phyloP scores from a whole-genome alignment of 108 stramenopile species.

The Conticribra guillardii region DNA sequence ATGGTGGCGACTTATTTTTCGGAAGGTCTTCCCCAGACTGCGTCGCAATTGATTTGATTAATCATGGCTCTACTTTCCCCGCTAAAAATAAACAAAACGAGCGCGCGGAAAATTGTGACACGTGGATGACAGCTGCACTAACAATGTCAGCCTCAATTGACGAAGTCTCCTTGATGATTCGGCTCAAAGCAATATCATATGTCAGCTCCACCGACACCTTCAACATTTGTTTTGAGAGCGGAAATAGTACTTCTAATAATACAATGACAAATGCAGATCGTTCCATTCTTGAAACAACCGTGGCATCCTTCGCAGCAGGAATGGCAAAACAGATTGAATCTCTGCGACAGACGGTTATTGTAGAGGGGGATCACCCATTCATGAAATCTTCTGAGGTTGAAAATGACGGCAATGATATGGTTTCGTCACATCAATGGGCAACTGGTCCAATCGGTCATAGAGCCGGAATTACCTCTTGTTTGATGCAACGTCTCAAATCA shows the following conservation, averaged over 20 bases:
- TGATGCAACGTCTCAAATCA: conserved; percentile 63
- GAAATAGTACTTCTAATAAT: conserved; percentile 1
- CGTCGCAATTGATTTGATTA: conserved; percentile 25
- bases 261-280: conserved; percentile 72
- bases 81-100: neutral
- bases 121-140: conserved; percentile 44
- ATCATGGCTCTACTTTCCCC: neutral
- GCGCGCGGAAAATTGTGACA: conserved; percentile 12
- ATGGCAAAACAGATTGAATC: conserved; percentile 85
- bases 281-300: conserved; percentile 77
- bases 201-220: conserved; percentile 40
- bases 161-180: conserved; percentile 47
- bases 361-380: conserved; percentile 37
- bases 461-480: conserved; percentile 72
- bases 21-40: conserved; percentile 13
- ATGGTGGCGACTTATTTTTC: neutral
- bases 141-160: conserved; percentile 51
- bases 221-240: conserved; percentile 25
- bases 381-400: conserved; percentile 11
- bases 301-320: conserved; percentile 81
- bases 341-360: conserved; percentile 59
- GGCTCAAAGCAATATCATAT: conserved; percentile 30
- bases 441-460: conserved; percentile 58
- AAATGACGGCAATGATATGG: conserved; percentile 13
- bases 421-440: conserved; percentile 32